Evolutionary conservation across 2,329 filamentous ascomycete genomes (phyloP), one percentile per base, ranked within the genome.

Genomic region (Seiridium unicorne): DNA sequence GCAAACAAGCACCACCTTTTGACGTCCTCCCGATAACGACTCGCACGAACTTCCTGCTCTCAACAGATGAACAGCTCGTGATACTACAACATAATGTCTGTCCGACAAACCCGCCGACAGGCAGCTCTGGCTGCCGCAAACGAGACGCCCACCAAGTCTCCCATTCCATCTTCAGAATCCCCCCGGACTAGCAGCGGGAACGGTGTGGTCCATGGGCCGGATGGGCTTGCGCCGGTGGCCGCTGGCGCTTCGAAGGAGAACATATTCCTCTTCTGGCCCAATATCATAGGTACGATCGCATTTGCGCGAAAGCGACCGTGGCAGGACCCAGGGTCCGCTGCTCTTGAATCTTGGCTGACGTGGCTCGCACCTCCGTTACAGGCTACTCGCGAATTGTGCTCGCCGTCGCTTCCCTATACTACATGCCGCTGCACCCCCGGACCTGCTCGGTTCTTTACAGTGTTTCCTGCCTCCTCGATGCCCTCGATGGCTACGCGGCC

Each of bases 401-500:
- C 66, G 93, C 93, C 68, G 80, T 97, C 70, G 92, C 91, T 53
- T 97, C 95, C 35, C 88, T 99, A 66, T 97, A 98, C 81, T 99
- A 97, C 81, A 99, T 99, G 95, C 94, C 95, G 56, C 86, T 98
- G 58, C 95, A 99, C 76, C 94, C 94, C n/a, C 90, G 94, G 70
- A 97, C 93, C 44, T 98, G 94, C 79, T 93, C 91, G 61, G 76
- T 93, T 55, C 86, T 96, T 58, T 99, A 99, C 83, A 94, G 89
- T 73, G 80, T 99, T 61, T 98, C 94, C 34, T 98, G 95, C 75
- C 85, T 98, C 49, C 89, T 99, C 65, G 95, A 99, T 74, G 95
- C 94, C 51, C 85, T 98, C 64, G 95, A 99, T 73, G 95, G 95
- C 69, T 90, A 93, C 69, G 93, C 93, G n/a, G 95, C 95, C 60